Percentiles rank a stretch among this genome's conserved stretches.
These are phyloP conservation scores for Waitea zeae DNA, from an alignment of 1,284 basidiomycete species.

Conservation along the genomic window DNA sequence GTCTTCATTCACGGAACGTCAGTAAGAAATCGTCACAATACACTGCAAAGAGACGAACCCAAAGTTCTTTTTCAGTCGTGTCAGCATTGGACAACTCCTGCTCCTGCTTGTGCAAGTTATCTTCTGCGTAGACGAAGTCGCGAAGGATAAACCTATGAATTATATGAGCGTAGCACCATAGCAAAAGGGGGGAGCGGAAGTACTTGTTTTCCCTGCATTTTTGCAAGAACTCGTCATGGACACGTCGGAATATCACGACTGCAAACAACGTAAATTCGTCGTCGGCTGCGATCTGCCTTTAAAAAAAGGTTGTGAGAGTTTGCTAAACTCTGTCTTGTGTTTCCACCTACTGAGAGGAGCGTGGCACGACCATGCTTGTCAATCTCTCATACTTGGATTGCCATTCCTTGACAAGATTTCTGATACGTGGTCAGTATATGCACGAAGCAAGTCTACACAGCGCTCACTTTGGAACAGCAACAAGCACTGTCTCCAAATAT, in stretches of 20 bases:
- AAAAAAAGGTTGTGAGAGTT: constrained; percentile 4
- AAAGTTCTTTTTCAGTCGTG: constrained; percentile 90
- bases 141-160: constrained; percentile 64
- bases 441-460: constrained; percentile 2
- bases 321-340: too few relatives aligned
- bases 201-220: constrained; percentile 94
- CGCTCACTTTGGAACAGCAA: constrained; percentile 86
- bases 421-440: constrained; percentile 16
- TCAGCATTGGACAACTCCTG: constrained; percentile 72
- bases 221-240: constrained; percentile 86
- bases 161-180: constrained; percentile 3
- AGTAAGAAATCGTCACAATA: neutral
- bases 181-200: constrained; percentile 8
- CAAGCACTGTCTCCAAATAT: constrained; percentile 84
- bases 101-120: constrained; percentile 67
- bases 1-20: constrained; percentile 33
- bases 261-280: constrained; percentile 82
- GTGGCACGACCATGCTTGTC: constrained; percentile 86
- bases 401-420: constrained; percentile 82
- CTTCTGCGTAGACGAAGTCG: constrained; percentile 89
- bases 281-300: constrained; percentile 58
- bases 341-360: constrained; percentile 67
- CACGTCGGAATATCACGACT: constrained; percentile 83
- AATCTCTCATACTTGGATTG: constrained; percentile 79
- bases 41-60: constrained; percentile 42